phyloP scores from a whole-genome alignment of 2,329 filamentous ascomycete genomes.

The Epichloe bromicola region DNA sequence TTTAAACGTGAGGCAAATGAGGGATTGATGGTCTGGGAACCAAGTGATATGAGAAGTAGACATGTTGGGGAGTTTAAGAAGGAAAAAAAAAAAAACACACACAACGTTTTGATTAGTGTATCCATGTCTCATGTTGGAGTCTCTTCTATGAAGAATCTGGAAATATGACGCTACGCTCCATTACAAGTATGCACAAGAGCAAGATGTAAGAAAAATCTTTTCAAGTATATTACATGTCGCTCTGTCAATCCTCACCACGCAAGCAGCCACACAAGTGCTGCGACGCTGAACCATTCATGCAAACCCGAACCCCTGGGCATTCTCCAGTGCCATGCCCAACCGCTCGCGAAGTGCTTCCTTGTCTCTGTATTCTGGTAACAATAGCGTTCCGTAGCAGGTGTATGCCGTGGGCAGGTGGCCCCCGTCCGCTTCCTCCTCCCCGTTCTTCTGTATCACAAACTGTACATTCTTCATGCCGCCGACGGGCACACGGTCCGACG shows the following conservation, averaged over 20 bases:
- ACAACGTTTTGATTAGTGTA: not conserved
- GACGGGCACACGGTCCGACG: conserved; percentile 78
- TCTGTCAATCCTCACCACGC: not conserved
- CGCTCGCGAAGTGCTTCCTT: conserved; percentile 59
- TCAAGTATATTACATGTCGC: conserved; percentile 1
- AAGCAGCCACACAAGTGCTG: not conserved
- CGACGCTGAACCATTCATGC: conserved; percentile 30
- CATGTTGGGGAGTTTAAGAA: not conserved
- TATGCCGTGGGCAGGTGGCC: conserved; percentile 69
- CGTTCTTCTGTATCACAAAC: conserved; percentile 72
- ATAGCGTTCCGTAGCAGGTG: conserved; percentile 83
- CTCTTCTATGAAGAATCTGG: too few relatives aligned
- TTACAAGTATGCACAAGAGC: not conserved
- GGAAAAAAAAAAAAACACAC: not conserved
- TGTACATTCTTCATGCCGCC: conserved; percentile 71
- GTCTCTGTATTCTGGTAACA: conserved; percentile 70
- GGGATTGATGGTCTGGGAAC: conserved; percentile 24
- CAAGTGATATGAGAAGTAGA: not conserved
- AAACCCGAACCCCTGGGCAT: conserved; percentile 81
- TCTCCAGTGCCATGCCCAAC: conserved; percentile 73
- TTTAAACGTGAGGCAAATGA: conserved; percentile 86
- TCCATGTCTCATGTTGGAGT: too few relatives aligned
- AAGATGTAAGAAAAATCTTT: not conserved
- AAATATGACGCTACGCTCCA: too few relatives aligned
- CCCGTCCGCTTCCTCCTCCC: conserved; percentile 41